A percentile compares a stretch with the other conserved stretches of the same genome.
phyloP scores from a whole-genome alignment of 2,329 filamentous ascomycete genomes.

The Berkeleyomyces rouxiae region DNA sequence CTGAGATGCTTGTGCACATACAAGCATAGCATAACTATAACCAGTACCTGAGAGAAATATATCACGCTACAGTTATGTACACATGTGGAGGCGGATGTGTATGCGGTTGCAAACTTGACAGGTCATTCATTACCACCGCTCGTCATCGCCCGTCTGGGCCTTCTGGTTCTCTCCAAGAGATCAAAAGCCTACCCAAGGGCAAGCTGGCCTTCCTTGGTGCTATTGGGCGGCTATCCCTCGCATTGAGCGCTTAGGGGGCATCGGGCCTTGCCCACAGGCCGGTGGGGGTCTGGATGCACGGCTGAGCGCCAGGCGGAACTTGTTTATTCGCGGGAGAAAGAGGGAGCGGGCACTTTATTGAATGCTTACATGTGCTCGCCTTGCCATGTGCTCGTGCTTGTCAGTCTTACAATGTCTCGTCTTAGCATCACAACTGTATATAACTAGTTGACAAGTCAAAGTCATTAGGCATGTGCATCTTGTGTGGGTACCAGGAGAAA shows the following conservation, averaged over 20 bases:
- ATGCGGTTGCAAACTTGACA: no score
- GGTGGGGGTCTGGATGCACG: not conserved
- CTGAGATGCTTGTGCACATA: no score
- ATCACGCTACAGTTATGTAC: not conserved
- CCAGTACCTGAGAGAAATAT: no score
- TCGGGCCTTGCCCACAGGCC: not conserved
- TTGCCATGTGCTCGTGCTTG: not conserved
- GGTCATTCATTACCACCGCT: no score
- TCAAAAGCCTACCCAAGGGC: not conserved
- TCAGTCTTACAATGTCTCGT: no score
- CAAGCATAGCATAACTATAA: no score
- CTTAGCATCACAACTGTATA: not conserved
- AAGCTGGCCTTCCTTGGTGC: not conserved
- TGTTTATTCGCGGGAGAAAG: no score
- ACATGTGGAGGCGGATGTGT: not conserved
- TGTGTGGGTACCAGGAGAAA: no score
- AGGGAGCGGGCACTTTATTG: not conserved
- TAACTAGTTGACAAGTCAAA: no score
- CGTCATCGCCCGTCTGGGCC: no score
- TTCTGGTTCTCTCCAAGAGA: not conserved
- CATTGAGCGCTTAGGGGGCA: slow-evolving; percentile 3
- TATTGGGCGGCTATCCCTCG: slow-evolving; percentile 1
- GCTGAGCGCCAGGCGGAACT: no score
- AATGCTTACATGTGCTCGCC: not conserved
- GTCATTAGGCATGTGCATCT: no score